phyloP scores from a whole-genome alignment of 495 filamentous ascomycete species.

The Hypomontagnella monticulosa region DNA sequence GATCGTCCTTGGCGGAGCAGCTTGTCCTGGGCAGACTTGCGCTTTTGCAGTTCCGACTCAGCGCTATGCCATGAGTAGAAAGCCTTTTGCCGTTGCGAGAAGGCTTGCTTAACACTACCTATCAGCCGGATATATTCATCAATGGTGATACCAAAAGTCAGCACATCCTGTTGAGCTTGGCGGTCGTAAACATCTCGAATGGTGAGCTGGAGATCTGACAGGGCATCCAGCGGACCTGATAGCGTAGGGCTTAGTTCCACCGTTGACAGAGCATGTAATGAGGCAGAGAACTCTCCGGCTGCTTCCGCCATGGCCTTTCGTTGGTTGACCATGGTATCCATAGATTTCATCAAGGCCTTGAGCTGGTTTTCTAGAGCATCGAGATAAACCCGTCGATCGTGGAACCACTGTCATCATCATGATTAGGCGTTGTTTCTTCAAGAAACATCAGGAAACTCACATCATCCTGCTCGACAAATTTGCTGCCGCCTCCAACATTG shows the following conservation, averaged over 20 bases:
- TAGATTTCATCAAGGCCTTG: constrained; percentile 90
- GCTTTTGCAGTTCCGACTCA: constrained; percentile 87
- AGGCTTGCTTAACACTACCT: constrained; percentile 89
- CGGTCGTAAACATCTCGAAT: constrained; percentile 95
- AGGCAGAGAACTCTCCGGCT: constrained; percentile 89
- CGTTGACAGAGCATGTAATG: constrained; percentile 85
- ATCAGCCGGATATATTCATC: constrained; percentile 98
- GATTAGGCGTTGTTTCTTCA: constrained; percentile 16
- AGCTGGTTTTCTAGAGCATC: constrained; percentile 95
- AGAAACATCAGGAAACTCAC: constrained; percentile 61
- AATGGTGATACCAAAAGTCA: constrained; percentile 95
- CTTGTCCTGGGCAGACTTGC: constrained; percentile 87
- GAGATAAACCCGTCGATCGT: constrained; percentile 91
- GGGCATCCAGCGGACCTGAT: constrained; percentile 84
- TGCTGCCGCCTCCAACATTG: constrained; percentile 73
- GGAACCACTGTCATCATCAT: constrained; percentile 82
- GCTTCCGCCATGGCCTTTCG: constrained; percentile 92
- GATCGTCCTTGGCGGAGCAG: constrained; percentile 89
- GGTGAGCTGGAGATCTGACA: constrained; percentile 91
- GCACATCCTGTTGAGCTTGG: constrained; percentile 95
- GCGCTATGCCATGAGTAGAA: constrained; percentile 92
- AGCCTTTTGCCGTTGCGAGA: constrained; percentile 90
- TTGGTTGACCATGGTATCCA: constrained; percentile 90
- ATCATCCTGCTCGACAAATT: constrained; percentile 98
- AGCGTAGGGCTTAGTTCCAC: constrained; percentile 91